Evolutionary conservation across 73 alveolate species (phyloP), one percentile per base, ranked within the genome.

Genomic region (Paramecium sonneborni): DNA sequence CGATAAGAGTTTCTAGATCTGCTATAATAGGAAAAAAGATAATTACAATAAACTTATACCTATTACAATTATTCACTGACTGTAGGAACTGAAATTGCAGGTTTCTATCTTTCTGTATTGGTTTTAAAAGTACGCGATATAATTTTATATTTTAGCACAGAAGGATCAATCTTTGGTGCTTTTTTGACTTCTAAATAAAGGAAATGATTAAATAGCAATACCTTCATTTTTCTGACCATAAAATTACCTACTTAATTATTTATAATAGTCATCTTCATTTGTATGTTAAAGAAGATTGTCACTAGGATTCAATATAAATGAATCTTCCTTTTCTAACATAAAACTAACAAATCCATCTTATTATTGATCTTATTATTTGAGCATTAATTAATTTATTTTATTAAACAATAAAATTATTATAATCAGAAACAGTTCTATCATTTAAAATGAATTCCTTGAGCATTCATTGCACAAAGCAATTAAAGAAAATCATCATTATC

Each of bases 251-350:
- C 76, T 43, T 79, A 79, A 46, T 46, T 38, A 44, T 79, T 44
- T 79, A 46, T 43, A 79, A 79, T 43, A 79, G 55, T 79, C 90
- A 6, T 76, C 88, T 15, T 76, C 88, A 15, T 37, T 34, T 3
- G 23, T 21, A 20, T 37, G 14, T 57, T 76, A n/a, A 37, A 34
- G 10, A 74, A 10, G 5, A n/a, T 1, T 74, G 3, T 74, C 37
- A 74, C 10, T 26, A 15, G 23, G 57, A 46, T 46, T 46, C 57
- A 46, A 1, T 46, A 46, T 14, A 38, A 14, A 76, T 12, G 88
- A 76, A 76, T 76, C 88, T n/a, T 76, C 88, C 57, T 41, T 76
- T 41, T 76, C 88, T 21, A 76, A n/a, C 69, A 76, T 76, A 41
- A 76, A 38, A 76, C 70, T 38, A 0, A 69, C 85, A 69, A 69